Base-by-base conservation (phyloP, 371 early-diverging fungal genomes). In the Batkoa obscura region DNA sequence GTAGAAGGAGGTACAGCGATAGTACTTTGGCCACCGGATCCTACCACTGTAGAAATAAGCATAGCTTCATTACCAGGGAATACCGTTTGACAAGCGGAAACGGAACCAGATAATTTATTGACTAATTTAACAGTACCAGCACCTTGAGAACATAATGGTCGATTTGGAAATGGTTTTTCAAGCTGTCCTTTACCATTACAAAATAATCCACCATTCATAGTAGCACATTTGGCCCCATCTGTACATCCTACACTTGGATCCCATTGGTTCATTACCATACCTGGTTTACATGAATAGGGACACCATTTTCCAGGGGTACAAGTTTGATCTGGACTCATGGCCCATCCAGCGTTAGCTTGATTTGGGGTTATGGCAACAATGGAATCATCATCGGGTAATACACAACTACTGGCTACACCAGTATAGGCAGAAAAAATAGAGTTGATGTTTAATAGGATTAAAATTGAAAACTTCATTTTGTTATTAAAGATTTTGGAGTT, bases 281-380 rank as follows among this genome's bases (percentile, higher is more conserved):
- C 58, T 31, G 58, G 58, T 3, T 23, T 17, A 39, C 58, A 58
- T 15, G 58, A 50, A 17, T 58, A 58, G 4, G 58, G 49, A 33
- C 58, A 58, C 50, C 51, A 58, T 17, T 6, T 42, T 2, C 58
- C 58, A 4, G 51, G 50, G 4, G 43, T 34, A 34, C 58, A 58
- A 12, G n/a, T 15, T 34, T 58, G 58, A 32, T 58, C 50, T 2
- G 50, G 50, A 33, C 45, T 43, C 71, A 71, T 71, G 17, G 71
- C 71, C 71, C 71, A 71, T 9, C 71, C 71, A 17, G 58, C 64
- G 59, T 71, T 71, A 1, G n/a, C 30, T 3, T 37, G n/a, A 35
- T 0, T 0, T 0, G 69, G 64, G 0, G 71, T 71, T 8, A 71
- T 60, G 0, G 69, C 70, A 0, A 66, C 62, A 0, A 71, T 42